Base-by-base conservation (phyloP, 805 yeast species). In the Suhomyces canberraensis region DNA sequence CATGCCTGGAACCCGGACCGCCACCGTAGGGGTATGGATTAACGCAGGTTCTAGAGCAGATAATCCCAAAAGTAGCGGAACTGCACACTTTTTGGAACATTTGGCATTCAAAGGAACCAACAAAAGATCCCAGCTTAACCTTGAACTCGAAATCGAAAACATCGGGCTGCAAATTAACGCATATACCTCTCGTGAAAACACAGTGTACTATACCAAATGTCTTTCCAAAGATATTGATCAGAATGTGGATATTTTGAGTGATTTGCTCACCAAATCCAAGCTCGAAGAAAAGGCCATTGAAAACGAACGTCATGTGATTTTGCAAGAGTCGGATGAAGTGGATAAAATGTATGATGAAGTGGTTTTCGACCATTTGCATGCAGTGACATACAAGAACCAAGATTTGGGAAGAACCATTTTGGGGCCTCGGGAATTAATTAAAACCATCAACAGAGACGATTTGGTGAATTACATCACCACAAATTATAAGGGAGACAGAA, bases 21-120 rank as follows among this genome's bases (percentile, higher is more conserved):
- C 98, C 43, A 93, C 98, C 2, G 96, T 93, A 11, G 98, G 98
- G 2, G 91, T 93, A 37, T 95, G 96, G 91, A 89, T 93, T 44
- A 96, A 93, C 64, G 96, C 98, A 27, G 99, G 99, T 2, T 90
- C 97, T 3, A 75, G 99, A 44, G 98, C 98, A 3, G 99, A 93
- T 63, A 83, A 79, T 52, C 79, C 85, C 52, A 74, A 74, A 54
- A 89, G 89, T 50, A 72, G 79, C 35, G 99, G 99, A 32, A 90
- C 98, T 6, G 99, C 99, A 0, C 99, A 93, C 65, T 93, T 93
- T 58, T 67, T 93, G 40, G 99, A 93, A 63, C 99, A 93, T 64
- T 71, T 93, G 54, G 95, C 98, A 8, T 93, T 93, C 71, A 93
- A 93, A 60, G 99, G 99, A 16, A 93, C 99, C 11, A 62, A 73